Evolutionary conservation across 352 stramenopile genomes (phyloP).

Genomic region (Globisporangium yorkense): DNA sequence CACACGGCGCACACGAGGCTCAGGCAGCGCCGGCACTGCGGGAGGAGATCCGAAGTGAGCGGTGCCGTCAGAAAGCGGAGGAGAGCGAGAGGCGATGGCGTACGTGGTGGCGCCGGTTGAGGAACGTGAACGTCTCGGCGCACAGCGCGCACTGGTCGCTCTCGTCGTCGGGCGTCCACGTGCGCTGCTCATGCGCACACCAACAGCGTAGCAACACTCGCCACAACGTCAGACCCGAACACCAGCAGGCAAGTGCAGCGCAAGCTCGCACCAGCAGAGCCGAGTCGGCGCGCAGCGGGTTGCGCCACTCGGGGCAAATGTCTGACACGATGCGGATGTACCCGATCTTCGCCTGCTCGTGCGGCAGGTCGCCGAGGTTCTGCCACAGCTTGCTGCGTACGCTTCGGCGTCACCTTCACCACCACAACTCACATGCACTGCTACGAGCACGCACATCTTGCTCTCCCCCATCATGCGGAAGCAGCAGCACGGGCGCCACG

Average conservation of each 20-base stretch:
- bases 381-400: conserved; percentile 46
- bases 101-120: conserved; percentile 72
- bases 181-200: conserved; percentile 21
- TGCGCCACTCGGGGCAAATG: conserved; percentile 46
- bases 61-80: background rate
- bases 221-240: background rate
- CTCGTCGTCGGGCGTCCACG: conserved; percentile 61
- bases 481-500: conserved; percentile 37
- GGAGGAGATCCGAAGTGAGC: background rate
- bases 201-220: background rate
- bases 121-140: conserved; percentile 56
- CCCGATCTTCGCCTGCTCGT: conserved; percentile 34
- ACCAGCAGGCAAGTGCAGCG: background rate
- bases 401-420: no score
- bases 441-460: conserved; percentile 27
- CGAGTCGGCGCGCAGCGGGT: conserved; percentile 40
- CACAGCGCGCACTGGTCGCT: conserved; percentile 55
- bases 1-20: conserved; percentile 63
- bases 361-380: conserved; percentile 44
- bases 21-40: conserved; percentile 54
- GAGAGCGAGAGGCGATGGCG: conserved; percentile 6
- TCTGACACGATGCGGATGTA: conserved; percentile 55
- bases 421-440: background rate
- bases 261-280: conserved; percentile 34
- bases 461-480: conserved; percentile 35